These are phyloP conservation scores for Globisporangium perplexum DNA, from an alignment of 352 stramenopile genomes.

Conservation along the genomic window DNA sequence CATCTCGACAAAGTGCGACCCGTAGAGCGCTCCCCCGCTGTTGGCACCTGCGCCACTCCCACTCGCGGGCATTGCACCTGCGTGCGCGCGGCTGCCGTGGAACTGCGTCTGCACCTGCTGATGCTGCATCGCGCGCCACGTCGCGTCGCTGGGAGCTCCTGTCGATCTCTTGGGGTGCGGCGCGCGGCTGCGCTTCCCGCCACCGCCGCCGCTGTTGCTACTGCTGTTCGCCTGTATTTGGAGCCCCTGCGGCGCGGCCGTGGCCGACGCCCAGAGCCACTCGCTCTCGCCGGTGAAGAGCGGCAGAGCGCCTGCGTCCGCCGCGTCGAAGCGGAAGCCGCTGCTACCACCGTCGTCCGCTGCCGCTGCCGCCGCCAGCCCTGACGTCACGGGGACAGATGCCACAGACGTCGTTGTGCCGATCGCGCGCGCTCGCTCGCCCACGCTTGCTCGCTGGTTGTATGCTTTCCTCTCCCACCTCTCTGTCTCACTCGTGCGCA, in stretches of 20 bases:
- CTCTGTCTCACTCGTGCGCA: not conserved
- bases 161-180: not conserved
- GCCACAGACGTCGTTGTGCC: constrained; percentile 33
- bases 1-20: constrained; percentile 4
- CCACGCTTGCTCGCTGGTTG: not conserved
- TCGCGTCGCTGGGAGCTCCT: constrained; percentile 23
- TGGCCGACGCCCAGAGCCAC: constrained; percentile 21
- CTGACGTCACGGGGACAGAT: constrained; percentile 11
- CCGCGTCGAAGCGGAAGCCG: constrained; percentile 16
- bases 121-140: constrained; percentile 38
- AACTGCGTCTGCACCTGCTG: constrained; percentile 16
- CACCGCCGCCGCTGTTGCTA: constrained; percentile 2
- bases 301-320: constrained; percentile 6
- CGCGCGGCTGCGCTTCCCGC: constrained; percentile 3
- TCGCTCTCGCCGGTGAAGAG: constrained; percentile 14
- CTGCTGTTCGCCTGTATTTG: constrained; percentile 2
- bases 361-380: constrained; percentile 10
- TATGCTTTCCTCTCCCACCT: constrained; percentile 1
- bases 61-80: not conserved
- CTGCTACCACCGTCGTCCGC: constrained; percentile 8
- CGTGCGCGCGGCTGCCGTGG: constrained; percentile 6
- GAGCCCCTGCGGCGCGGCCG: not conserved
- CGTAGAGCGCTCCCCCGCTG: constrained; percentile 7
- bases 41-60: not conserved
- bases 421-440: not conserved